Conservation (phyloP, 2,329 filamentous ascomycete genomes). For the Kalmusia sp. region DNA sequence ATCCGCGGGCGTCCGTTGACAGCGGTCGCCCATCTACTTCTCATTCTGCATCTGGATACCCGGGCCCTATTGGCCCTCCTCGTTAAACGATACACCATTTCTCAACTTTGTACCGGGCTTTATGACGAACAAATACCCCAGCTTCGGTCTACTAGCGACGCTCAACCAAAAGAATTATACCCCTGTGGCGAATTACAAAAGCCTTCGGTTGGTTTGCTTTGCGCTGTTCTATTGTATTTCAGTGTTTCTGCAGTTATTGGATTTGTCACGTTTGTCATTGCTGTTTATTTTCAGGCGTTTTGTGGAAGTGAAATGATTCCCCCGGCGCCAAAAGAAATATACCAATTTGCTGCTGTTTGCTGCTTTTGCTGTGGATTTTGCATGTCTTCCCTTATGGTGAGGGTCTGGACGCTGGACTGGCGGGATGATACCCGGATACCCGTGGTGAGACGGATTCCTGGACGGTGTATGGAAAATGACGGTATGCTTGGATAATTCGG, state of each 20-base stretch:
- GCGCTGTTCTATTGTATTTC: conserved; percentile 27
- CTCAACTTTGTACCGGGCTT: conserved; percentile 41
- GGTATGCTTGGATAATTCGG: conserved; percentile 2
- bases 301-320: conserved; percentile 43
- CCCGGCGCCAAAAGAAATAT: conserved; percentile 52
- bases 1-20: conserved; percentile 83
- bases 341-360: conserved; percentile 47
- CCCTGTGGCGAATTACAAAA: conserved; percentile 47
- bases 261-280: conserved; percentile 21
- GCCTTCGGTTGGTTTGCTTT: conserved; percentile 38
- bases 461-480: conserved; percentile 4
- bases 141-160: conserved; percentile 38
- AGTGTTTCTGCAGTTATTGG: conserved; percentile 22
- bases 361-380: conserved; percentile 10
- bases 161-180: conserved; percentile 50
- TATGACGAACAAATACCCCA: conserved; percentile 46
- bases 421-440: conserved; percentile 29
- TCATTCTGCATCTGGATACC: conserved; percentile 98
- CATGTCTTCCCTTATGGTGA: conserved; percentile 2
- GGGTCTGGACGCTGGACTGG: conserved; percentile 2
- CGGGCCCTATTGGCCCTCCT: conserved; percentile 88
- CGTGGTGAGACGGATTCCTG: conserved; percentile 31
- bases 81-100: conserved; percentile 67
- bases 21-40: conserved; percentile 92
- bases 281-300: conserved; percentile 32